phyloP scores from a whole-genome alignment of 371 early-diverging fungal species.

The Sporodiniella umbellata region DNA sequence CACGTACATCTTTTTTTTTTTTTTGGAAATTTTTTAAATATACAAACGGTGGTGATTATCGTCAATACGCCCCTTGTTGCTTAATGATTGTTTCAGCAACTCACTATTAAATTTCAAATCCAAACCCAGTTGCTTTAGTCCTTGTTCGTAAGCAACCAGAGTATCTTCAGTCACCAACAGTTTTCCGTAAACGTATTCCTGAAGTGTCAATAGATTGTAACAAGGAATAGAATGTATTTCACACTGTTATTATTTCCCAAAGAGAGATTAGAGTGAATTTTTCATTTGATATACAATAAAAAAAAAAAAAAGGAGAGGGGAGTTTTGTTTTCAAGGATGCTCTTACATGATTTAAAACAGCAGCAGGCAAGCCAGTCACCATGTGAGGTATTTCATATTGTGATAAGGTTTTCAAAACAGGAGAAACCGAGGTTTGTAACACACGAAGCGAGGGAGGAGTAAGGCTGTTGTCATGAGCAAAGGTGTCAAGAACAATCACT shows the following conservation, averaged over 20 bases:
- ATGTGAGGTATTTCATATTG: slow-evolving; percentile 36
- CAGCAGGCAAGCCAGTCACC: slow-evolving; percentile 33
- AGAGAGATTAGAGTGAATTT: too few relatives aligned
- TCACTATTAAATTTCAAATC: slow-evolving; percentile 14
- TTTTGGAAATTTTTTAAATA: slow-evolving; percentile 26
- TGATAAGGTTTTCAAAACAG: slow-evolving; percentile 8
- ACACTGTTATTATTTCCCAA: too few relatives aligned
- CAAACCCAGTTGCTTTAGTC: slow-evolving; percentile 21
- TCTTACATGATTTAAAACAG: slow-evolving; percentile 39
- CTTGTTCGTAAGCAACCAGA: slow-evolving; percentile 27
- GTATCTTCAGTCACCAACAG: slow-evolving; percentile 33
- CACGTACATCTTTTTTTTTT: too few relatives aligned
- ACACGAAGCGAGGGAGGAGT: slow-evolving; percentile 33
- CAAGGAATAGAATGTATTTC: slow-evolving; percentile 39
- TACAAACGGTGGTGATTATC: slow-evolving; percentile 44
- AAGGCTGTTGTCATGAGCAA: slow-evolving; percentile 21
- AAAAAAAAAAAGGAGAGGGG: not conserved
- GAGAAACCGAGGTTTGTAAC: slow-evolving; percentile 27
- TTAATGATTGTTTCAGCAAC: slow-evolving; percentile 9
- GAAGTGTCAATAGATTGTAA: slow-evolving; percentile 35
- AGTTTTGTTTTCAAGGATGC: slow-evolving; percentile 5
- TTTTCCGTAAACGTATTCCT: slow-evolving; percentile 42
- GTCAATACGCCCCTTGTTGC: slow-evolving; percentile 22
- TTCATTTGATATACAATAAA: not conserved
- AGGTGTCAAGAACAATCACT: slow-evolving; percentile 38